Conservation (phyloP, 306 rosid genomes). For the Crotalaria pallida region DNA sequence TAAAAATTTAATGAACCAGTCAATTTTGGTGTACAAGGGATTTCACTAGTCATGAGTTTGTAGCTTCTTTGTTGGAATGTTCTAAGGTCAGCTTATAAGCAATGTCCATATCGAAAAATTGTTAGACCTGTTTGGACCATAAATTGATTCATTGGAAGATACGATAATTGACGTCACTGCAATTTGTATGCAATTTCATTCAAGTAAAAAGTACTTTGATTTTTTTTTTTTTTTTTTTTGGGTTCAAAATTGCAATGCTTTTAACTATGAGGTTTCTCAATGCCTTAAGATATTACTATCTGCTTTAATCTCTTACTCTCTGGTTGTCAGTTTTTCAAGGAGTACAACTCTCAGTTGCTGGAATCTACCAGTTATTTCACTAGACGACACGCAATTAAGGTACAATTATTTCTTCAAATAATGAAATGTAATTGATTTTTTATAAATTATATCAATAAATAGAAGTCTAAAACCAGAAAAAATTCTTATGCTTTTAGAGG, state of each 20-base stretch:
- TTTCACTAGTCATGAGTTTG: not conserved
- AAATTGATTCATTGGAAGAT: not conserved
- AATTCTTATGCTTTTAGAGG: not conserved
- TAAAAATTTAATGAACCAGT: not conserved
- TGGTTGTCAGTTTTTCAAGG: slow-evolving; percentile 59
- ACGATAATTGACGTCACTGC: not conserved
- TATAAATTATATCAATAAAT: no score
- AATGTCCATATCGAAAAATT: not conserved
- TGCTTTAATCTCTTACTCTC: not conserved
- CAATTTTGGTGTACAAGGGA: not conserved
- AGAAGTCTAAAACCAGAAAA: not conserved
- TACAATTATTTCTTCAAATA: slow-evolving; percentile 7
- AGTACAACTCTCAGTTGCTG: slow-evolving; percentile 64
- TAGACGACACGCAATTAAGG: slow-evolving; percentile 73
- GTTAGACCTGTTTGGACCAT: not conserved
- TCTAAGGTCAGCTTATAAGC: not conserved
- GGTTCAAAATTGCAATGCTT: not conserved
- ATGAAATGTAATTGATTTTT: not conserved
- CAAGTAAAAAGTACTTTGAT: not conserved
- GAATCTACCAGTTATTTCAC: slow-evolving; percentile 80
- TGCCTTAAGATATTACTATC: not conserved
- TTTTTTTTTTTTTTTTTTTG: no score
- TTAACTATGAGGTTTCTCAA: not conserved
- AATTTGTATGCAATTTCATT: not conserved
- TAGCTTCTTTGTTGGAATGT: not conserved